These are phyloP conservation scores for Xylaria hypoxylon DNA, from an alignment of 2,329 filamentous ascomycete species.

Conservation along the genomic window DNA sequence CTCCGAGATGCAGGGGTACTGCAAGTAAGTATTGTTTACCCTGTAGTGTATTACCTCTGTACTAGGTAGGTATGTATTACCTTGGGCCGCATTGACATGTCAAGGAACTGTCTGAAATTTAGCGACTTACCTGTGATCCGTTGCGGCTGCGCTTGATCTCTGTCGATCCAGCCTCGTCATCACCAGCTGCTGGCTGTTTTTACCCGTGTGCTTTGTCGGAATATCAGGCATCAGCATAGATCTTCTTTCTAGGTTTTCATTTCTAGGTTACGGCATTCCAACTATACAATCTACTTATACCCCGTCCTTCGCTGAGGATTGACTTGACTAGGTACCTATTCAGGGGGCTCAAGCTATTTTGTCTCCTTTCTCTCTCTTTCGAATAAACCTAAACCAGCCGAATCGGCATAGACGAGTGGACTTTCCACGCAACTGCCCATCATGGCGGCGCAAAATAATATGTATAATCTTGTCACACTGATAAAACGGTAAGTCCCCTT, in stretches of 20 bases:
- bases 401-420: slow-evolving; percentile 13
- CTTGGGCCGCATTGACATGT: slow-evolving; percentile 20
- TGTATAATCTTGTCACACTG: slow-evolving; percentile 96
- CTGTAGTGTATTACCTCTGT: no score
- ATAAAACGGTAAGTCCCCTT: slow-evolving; percentile 87
- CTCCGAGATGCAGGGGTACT: background rate
- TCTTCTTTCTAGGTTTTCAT: slow-evolving; percentile 22
- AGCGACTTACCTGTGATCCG: background rate
- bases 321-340: slow-evolving; percentile 8
- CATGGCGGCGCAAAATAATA: slow-evolving; percentile 85
- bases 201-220: background rate
- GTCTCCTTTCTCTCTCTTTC: slow-evolving; percentile 1
- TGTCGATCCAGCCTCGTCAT: slow-evolving; percentile 30
- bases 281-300: slow-evolving; percentile 11
- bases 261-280: slow-evolving; percentile 22
- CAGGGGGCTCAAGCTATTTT: slow-evolving; percentile 22
- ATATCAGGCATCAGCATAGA: slow-evolving; percentile 35
- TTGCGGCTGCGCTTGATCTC: background rate
- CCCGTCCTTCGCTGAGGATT: slow-evolving; percentile 2
- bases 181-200: slow-evolving; percentile 2
- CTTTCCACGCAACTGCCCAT: slow-evolving; percentile 26
- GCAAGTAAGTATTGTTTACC: background rate
- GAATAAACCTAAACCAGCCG: slow-evolving; percentile 2
- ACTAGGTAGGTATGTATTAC: background rate
- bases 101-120: slow-evolving; percentile 23